Percentiles rank a stretch among this genome's conserved stretches.
These are phyloP conservation scores for Pogostemon cablin DNA, from an alignment of 257 asterid species.

Conservation along the genomic window DNA sequence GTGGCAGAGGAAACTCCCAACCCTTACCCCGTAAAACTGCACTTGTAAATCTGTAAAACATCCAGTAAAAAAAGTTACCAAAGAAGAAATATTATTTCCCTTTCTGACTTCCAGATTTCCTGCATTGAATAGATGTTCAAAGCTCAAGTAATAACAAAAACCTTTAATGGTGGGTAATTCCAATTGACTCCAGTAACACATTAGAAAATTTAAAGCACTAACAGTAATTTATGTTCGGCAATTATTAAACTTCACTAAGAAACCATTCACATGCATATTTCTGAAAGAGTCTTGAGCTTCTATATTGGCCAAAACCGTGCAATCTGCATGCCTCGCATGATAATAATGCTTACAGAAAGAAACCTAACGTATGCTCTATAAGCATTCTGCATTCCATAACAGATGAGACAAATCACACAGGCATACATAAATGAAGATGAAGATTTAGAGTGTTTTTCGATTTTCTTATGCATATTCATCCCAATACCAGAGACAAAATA, in stretches of 20 bases:
- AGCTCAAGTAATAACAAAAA: constrained; percentile 2
- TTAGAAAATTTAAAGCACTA: too few relatives aligned
- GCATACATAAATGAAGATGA: not conserved
- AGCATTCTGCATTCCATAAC: constrained; percentile 11
- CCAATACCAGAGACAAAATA: too few relatives aligned
- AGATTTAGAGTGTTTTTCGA: not conserved
- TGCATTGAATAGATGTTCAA: constrained; percentile 16
- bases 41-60: constrained; percentile 72
- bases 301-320: too few relatives aligned
- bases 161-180: not conserved
- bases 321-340: not conserved
- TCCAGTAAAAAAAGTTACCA: constrained; percentile 9
- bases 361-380: not conserved
- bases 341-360: not conserved
- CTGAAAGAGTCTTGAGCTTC: too few relatives aligned
- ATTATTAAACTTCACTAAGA: not conserved
- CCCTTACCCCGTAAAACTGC: constrained; percentile 80
- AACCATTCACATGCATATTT: not conserved
- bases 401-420: not conserved
- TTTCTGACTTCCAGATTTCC: not conserved
- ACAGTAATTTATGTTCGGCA: too few relatives aligned
- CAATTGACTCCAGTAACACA: not conserved
- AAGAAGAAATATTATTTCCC: not conserved
- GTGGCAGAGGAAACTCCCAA: constrained; percentile 95
- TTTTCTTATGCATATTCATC: too few relatives aligned